Conservation (phyloP, 2,329 filamentous ascomycete species). For the Fusarium decemcellulare region DNA sequence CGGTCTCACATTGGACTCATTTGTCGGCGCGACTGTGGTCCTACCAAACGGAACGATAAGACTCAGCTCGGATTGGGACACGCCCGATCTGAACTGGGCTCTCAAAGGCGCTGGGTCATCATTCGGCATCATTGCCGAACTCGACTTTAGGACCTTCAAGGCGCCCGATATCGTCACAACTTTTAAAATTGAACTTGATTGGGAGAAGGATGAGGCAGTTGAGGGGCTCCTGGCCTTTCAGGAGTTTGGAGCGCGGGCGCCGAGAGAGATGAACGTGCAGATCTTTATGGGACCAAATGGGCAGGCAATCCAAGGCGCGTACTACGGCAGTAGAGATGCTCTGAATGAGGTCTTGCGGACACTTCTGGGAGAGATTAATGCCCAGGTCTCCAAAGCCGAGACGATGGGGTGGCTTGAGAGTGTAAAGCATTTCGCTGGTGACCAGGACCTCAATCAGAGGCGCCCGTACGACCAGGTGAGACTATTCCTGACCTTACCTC, state of each 20-base stretch:
- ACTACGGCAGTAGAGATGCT: slow-evolving; percentile 40
- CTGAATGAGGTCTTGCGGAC: slow-evolving; percentile 36
- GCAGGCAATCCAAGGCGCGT: slow-evolving; percentile 48
- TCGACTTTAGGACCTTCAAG: slow-evolving; percentile 46
- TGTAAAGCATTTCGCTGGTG: slow-evolving; percentile 39
- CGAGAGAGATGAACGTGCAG: slow-evolving; percentile 49
- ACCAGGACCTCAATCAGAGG: slow-evolving; percentile 41
- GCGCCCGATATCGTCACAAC: slow-evolving; percentile 39
- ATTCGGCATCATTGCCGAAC: slow-evolving; percentile 50
- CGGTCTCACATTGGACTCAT: slow-evolving; percentile 48
- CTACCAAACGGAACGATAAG: slow-evolving; percentile 45
- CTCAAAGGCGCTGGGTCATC: slow-evolving; percentile 50
- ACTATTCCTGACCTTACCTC: too few relatives aligned
- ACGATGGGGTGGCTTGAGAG: slow-evolving; percentile 47
- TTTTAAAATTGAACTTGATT: slow-evolving; percentile 40
- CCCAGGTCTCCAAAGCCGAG: slow-evolving; percentile 16
- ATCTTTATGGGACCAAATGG: slow-evolving; percentile 38
- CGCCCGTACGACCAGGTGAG: slow-evolving; percentile 43
- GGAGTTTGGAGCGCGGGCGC: slow-evolving; percentile 38
- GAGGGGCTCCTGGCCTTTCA: slow-evolving; percentile 45
- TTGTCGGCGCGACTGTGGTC: slow-evolving; percentile 49
- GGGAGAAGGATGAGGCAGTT: slow-evolving; percentile 34
- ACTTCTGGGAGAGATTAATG: slow-evolving; percentile 34
- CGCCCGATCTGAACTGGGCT: slow-evolving; percentile 50
- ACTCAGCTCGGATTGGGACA: slow-evolving; percentile 40